Evolutionary conservation across 208 protist genomes (phyloP), one percentile per base, ranked within the genome.

Genomic region (Leishmania braziliensis): DNA sequence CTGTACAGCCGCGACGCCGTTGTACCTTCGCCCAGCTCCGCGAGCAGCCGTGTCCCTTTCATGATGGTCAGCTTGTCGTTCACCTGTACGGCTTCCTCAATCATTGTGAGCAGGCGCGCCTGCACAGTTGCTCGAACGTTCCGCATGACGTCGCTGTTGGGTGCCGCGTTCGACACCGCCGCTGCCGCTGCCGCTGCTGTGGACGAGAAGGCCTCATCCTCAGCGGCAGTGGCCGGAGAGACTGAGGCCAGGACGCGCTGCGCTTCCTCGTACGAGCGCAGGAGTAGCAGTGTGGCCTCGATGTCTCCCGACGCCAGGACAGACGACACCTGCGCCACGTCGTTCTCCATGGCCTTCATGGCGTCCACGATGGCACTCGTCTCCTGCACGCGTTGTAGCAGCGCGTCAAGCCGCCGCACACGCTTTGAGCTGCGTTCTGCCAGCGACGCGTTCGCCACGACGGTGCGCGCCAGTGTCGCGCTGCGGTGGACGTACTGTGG

Each of bases 61-160:
- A 96, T 93, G 70, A 93, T 89, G 9, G 81, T 91, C n/a, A 90
- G 80, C 81, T 97, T 95, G 85, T 95, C 91, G 80, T 92, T 93
- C 26, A 79, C 78, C 65, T 78, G 63, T 33, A 90, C 82, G 18
- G 86, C 86, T 18, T 76, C 76, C 26, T 90, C 58, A 46, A 94
- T 75, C 78, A 83, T 81, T 39, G 70, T 66, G 50, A 82, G 82
- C 51, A 88, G 78, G 20, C 68, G 78, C 75, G 83, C 83, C 56
- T 86, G 81, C 71, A 88, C 90, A 33, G 72, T 75, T 46, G 60
- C 58, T 43, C 88, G 78, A 9, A 81, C 80, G 4, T 84, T 43
- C 9, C 74, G 81, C 70, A 89, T 86, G 36, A 81, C 80, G 48
- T 82, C 78, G 63, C 79, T 81, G 48, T 79, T 33, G 69, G 66